Base-by-base conservation (phyloP, 1,284 basidiomycete species). In the Cryptococcus sp. region DNA sequence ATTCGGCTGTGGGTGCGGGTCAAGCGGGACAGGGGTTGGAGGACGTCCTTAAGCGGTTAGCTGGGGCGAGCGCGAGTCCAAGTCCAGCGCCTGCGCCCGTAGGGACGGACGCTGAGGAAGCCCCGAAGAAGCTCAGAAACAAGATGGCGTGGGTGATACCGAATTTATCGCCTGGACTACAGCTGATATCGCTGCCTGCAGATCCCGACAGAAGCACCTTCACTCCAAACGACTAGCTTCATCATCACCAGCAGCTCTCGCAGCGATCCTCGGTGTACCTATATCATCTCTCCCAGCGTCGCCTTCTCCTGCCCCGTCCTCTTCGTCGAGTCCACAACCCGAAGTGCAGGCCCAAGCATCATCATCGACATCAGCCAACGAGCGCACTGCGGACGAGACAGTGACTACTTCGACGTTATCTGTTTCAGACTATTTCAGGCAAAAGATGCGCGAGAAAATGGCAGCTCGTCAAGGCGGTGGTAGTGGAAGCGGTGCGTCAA, bases 241-340 rank as follows among this genome's bases (percentile, higher is more conserved):
- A 3, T 67, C 67, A 25, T 75, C 73, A 10, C 73, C 78, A 2
- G 75, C 76, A n/a, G 78, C 78, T 0, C 68, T 79, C 25, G 78
- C 78, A 11, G 78, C 77, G 54, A 79, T 79, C 30, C 72, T 79
- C 6, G 78, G 78, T 35, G 72, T 79, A 5, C 68, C 77, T 3
- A 53, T 73, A 5, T 68, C 71, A 0, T 74, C 74, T 15, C 65
- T 75, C 17, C 60, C 67, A 10, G 27, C 49, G 19, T 51, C 54
- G 8, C 50, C 54, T 5, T 64, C 69, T 11, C 65, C 71, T 7
- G 57, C 52, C n/a, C 45, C 41, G 8, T 60, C 64, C 1, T 42
- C 54, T 11, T 48, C 69, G 5, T 57, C 70, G 7, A 55, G 66
- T 0, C 47, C 59, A 16, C 52, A 41, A 53, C 61, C 63, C 20